Base-by-base conservation (phyloP, 495 filamentous ascomycete species). In the Ramalina peruviana region DNA sequence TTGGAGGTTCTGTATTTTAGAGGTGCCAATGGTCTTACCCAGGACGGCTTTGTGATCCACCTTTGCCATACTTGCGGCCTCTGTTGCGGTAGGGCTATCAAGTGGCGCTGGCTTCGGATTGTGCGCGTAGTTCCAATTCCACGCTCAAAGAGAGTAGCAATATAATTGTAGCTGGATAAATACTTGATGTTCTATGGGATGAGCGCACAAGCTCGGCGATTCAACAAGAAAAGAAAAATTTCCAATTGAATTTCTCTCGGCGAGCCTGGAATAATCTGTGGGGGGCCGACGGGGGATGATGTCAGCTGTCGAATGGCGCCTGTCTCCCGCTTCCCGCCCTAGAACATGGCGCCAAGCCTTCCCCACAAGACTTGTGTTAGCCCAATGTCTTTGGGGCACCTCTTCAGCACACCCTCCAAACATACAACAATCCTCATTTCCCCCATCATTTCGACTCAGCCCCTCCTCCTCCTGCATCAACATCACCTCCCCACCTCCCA, bases 11-110 rank as follows among this genome's bases (percentile, higher is more conserved):
- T 43, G 33, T 25, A 47, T 45, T 39, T 19, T 16, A 12, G 2
- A 43, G 4, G 20, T 20, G 38, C 26, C 9, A 13, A 17, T 30
- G 16, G n/a, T 43, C 81, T 64, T 81, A 92, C 86, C 90, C 66
- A 98, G 74, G 64, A 85, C 92, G 58, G 83, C 85, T 72, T 96
- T 98, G 51, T 96, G 87, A 62, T 89, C 81, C 63, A 89, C 83
- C 57, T 78, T 68, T 59, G 78, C 78, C 85, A 89, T 92, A 58
- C 61, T 72, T 65, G 39, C 25, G 7, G 43, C 19, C 16, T 9
- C 7, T 17, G 40, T 19, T 11, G 17, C 0, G 16, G 15, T 4
- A 23, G 2, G 13, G 9, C 4, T 17, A 23, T n/a, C 38, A 40
- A 2, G 1, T 19, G 17, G 4, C 4, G 15, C 15, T 40, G 38